Conservation (phyloP, 2,329 filamentous ascomycete species). For the Reticulascus tulasneorum region DNA sequence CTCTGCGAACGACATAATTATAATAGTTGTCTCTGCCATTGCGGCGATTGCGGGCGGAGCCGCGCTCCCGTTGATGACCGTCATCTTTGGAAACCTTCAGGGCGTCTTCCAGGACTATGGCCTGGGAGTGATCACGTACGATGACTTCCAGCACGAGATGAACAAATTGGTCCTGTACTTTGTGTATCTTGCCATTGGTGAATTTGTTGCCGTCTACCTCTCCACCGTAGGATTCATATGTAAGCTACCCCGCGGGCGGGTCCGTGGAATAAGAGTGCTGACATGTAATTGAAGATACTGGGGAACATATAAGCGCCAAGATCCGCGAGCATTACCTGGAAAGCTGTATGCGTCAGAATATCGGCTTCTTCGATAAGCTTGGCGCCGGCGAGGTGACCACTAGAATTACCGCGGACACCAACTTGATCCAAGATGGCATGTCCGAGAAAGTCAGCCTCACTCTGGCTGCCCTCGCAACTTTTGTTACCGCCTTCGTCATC, state of each 20-base stretch:
- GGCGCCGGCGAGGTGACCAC: constrained; percentile 92
- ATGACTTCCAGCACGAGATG: constrained; percentile 58
- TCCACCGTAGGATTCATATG: constrained; percentile 85
- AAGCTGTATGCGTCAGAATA: constrained; percentile 82
- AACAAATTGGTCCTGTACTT: constrained; percentile 72
- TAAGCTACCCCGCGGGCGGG: constrained; percentile 9
- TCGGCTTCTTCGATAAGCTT: constrained; percentile 88
- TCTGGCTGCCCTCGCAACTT: constrained; percentile 72
- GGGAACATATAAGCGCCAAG: constrained; percentile 74
- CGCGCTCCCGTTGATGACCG: constrained; percentile 74
- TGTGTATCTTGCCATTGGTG: constrained; percentile 76
- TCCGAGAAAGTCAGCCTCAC: constrained; percentile 84
- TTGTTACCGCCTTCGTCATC: constrained; percentile 84
- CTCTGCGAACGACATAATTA: constrained; percentile 58
- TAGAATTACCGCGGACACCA: constrained; percentile 90
- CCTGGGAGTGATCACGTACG: constrained; percentile 36
- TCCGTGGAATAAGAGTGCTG: background rate
- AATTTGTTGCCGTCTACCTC: constrained; percentile 75
- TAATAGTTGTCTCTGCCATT: constrained; percentile 58
- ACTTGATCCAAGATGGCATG: constrained; percentile 88
- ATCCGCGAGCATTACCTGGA: constrained; percentile 80
- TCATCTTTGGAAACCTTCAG: constrained; percentile 75
- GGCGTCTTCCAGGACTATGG: constrained; percentile 64
- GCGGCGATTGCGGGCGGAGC: constrained; percentile 70
- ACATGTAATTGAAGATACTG: constrained; percentile 47